Evolutionary conservation across 2,329 filamentous ascomycete species (phyloP), one percentile per base, ranked within the genome.

Genomic region (Sphaerulina vaccinii): DNA sequence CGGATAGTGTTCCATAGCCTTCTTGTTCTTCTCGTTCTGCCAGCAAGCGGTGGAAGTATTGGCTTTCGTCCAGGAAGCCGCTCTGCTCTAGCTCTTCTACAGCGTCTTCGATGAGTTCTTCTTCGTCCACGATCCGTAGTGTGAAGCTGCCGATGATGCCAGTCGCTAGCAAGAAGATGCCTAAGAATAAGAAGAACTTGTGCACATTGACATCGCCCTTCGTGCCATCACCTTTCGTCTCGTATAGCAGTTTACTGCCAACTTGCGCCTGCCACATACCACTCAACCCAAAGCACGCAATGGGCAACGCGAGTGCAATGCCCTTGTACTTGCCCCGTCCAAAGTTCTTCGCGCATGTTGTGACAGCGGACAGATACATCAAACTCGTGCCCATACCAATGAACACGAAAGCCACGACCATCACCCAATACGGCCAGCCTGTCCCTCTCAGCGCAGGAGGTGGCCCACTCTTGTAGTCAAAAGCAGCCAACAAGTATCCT

Each of bases 291-390:
- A 96, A 96, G 5, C 88, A 86, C 0, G 93, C 90, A 68, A 97
- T 96, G 1, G 93, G 93, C 54, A 89, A 79, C 1, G 92, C 91
- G 49, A 99, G 78, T 54, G 95, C 92, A 44, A 99, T 74, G 0
- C 93, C 93, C 64, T 92, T 87, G 65, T 95, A 86, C 65, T 86
- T 88, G 3, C 90, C 90, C 55, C 87, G 84, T 42, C 91, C 91
- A 72, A 97, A 99, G 73, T 97, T 99, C 82, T 99, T 99, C 29
- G 93, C 93, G 66, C 90, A 96, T 0, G 92, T 95, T 5, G 92
- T 92, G n/a, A 99, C 86, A 1, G 90, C 86, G 44, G 85, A 82
- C 50, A 97, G 78, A 70, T 97, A 99, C 83, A 97, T 90, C 69
- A 83, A 83, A 59, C 87, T 88, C 0, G 92, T 96, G 4, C 84